Conservation (phyloP, 139 green algal species). For the Chlorella vulgaris region DNA sequence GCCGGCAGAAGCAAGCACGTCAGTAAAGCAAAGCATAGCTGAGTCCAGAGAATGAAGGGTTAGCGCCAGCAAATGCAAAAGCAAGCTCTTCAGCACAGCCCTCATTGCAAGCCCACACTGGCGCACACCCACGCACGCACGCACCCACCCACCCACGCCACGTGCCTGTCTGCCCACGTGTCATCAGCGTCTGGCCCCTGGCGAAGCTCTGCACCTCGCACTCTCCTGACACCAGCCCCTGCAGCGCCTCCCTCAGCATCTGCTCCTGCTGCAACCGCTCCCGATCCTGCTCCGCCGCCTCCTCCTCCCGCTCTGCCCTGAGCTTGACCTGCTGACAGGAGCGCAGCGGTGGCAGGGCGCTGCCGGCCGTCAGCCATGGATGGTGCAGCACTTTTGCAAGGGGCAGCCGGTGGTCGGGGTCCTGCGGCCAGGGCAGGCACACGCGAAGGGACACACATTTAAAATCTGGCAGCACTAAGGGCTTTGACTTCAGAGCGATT, state of each 20-base stretch:
- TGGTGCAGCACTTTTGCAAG: slow-evolving; percentile 72
- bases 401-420: slow-evolving; percentile 73
- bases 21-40: neutral
- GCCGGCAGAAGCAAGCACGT: neutral
- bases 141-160: neutral
- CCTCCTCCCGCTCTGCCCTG: neutral
- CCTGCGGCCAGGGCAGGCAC: slow-evolving; percentile 36
- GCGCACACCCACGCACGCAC: neutral
- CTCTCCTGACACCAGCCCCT: neutral
- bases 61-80: too few species aligned
- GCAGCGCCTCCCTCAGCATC: neutral
- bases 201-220: slow-evolving; percentile 19
- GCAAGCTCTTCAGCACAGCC: too few species aligned
- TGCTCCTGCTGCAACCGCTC: neutral
- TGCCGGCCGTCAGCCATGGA: slow-evolving; percentile 69
- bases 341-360: slow-evolving; percentile 42
- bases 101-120: too few species aligned
- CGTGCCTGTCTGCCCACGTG: slow-evolving; percentile 8
- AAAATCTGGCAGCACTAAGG: too few species aligned
- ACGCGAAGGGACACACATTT: neutral
- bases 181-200: neutral
- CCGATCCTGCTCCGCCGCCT: neutral
- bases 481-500: too few species aligned
- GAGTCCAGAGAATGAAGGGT: neutral
- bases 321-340: neutral